These are phyloP conservation scores for Dissophora globulifera DNA, from an alignment of 192 early-diverging fungal species.

Conservation along the genomic window DNA sequence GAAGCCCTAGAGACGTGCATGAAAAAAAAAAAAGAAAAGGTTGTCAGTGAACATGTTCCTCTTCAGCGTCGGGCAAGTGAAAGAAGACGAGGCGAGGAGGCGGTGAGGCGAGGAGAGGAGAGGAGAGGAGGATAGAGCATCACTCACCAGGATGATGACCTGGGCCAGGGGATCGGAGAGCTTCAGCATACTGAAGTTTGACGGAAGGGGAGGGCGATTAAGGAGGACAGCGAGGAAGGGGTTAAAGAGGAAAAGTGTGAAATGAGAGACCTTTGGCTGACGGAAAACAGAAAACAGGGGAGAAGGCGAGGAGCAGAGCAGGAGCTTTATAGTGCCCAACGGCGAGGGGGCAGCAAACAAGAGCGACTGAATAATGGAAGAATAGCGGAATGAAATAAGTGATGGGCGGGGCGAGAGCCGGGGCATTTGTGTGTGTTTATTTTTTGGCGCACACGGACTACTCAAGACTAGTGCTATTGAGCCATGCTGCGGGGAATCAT, in stretches of 20 bases:
- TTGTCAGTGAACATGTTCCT: too few species aligned
- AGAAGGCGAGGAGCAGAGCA: constrained; percentile 1
- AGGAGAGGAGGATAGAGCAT: too few species aligned
- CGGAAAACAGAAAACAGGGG: constrained; percentile 14
- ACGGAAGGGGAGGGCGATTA: background rate
- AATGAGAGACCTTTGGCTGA: constrained; percentile 23
- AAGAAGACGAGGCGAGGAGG: background rate
- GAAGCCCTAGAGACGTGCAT: too few species aligned
- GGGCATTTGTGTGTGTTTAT: too few species aligned
- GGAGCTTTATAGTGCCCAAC: constrained; percentile 12
- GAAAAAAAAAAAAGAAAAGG: too few species aligned
- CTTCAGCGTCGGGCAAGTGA: background rate
- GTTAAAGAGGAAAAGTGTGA: background rate
- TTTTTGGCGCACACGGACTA: too few species aligned
- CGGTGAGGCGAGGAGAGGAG: background rate
- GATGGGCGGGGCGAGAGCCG: too few species aligned
- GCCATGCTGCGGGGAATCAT: too few species aligned
- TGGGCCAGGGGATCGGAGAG: constrained; percentile 46
- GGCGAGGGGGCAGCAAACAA: background rate
- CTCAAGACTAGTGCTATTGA: too few species aligned
- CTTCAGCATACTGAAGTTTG: constrained; percentile 12
- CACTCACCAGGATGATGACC: constrained; percentile 47
- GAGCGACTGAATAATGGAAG: background rate
- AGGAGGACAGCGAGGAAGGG: background rate
- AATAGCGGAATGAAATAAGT: too few species aligned